Base-by-base conservation (phyloP, 805 yeast species). In the Kuraishia molischiana region DNA sequence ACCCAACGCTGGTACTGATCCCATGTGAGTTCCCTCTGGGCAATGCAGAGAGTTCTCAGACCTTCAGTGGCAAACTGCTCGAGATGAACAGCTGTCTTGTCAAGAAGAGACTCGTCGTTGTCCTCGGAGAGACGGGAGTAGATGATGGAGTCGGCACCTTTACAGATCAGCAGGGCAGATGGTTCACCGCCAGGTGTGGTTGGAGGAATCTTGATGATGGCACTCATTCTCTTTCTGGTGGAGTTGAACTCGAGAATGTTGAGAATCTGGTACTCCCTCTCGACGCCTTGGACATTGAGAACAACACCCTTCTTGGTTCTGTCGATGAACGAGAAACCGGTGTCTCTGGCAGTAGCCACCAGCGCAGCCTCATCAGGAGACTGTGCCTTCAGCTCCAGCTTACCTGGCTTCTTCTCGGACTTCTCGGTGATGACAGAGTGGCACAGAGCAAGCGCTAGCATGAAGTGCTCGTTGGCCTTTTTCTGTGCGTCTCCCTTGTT, bases 311-410 rank as follows among this genome's bases (percentile, higher is more conserved):
- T 67, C 51, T 80, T 81, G 8, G 87, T 82, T 54, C 76, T 71
- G 31, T 72, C 78, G 15, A 69, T 54, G 52, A 81, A 82, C 28
- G 72, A 68, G 56, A 75, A 83, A 0, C 94, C 94, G 48, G 81
- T 63, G 49, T 82, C 80, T 53, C 89, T 69, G 0, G 92, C 92
- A 17, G 92, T 81, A 13, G 79, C 79, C 13, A 84, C 94, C 40
- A 84, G 67, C 1, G 94, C 92, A 20, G 89, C 87, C 58, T 84
- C 94, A 65, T 84, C 94, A 0, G 94, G 94, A 19, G 87, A 79
- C 53, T 83, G 92, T 0, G 92, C 92, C 49, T 80, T 79, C 29
- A 81, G 59, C 19, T 74, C 62, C 37, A 71, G 47, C 42, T 68
- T 77, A 1, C 61, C 69, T 2, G 85, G 77, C 46, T 75, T 67